Evolutionary conservation across 2,329 filamentous ascomycete species (phyloP).

Genomic region (Fusarium oligoseptatum): DNA sequence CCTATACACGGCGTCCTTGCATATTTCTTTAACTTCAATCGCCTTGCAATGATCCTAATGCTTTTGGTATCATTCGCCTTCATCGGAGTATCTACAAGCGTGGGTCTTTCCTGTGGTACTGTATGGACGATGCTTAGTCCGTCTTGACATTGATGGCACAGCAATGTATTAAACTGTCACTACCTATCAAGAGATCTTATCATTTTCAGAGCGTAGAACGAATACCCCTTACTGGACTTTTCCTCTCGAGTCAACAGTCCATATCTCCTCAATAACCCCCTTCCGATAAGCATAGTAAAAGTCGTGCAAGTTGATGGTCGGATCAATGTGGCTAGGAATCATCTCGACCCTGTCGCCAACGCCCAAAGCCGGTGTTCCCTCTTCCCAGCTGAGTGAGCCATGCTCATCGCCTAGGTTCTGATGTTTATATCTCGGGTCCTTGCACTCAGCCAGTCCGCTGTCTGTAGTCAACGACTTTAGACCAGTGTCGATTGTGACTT

Average conservation of each 20-base stretch:
- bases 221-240: constrained; percentile 26
- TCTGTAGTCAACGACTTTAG: constrained; percentile 36
- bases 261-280: constrained; percentile 26
- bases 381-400: constrained; percentile 28
- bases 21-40: neutral
- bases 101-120: neutral
- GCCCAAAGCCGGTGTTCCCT: constrained; percentile 4
- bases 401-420: constrained; percentile 33
- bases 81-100: neutral
- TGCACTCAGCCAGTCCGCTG: constrained; percentile 35
- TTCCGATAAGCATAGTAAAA: constrained; percentile 33
- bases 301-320: constrained; percentile 39
- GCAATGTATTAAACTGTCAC: neutral
- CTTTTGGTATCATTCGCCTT: neutral
- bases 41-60: neutral
- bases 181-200: no score
- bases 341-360: constrained; percentile 34
- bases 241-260: constrained; percentile 34
- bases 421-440: constrained; percentile 21
- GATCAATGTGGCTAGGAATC: constrained; percentile 40
- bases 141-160: neutral
- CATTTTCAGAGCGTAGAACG: neutral
- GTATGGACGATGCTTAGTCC: neutral
- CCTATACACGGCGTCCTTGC: neutral
- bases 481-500: constrained; percentile 35